phyloP scores from a whole-genome alignment of 345 rosid species.

The Gossypium ekmanianum region DNA sequence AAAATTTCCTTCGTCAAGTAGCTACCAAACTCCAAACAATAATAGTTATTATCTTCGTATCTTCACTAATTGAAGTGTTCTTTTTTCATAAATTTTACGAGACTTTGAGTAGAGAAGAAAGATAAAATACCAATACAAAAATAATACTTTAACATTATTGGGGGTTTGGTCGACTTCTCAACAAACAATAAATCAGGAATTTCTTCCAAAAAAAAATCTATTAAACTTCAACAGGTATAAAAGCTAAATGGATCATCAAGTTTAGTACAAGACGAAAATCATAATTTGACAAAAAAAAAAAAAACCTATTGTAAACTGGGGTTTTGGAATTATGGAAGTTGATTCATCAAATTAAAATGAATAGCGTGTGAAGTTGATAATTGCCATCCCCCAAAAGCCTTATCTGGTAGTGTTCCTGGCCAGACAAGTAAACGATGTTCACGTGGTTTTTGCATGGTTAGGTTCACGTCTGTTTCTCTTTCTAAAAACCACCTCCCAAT shows the following conservation, averaged over 20 bases:
- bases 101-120: no score
- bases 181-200: no score
- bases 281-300: no score
- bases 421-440: conserved; percentile 9
- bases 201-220: no score
- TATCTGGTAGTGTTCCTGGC: not conserved
- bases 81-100: fast-evolving
- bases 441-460: conserved; percentile 9
- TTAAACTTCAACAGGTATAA: no score
- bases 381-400: not conserved
- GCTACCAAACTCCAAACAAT: no score
- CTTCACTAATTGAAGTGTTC: fast-evolving
- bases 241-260: no score
- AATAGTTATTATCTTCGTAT: no score
- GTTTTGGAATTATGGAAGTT: not conserved
- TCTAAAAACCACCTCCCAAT: conserved; percentile 11
- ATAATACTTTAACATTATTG: no score
- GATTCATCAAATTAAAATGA: not conserved
- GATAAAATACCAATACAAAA: no score
- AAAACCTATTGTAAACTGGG: not conserved
- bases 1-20: fast-evolving
- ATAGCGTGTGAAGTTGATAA: not conserved
- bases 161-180: no score
- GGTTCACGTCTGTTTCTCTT: conserved; percentile 6
- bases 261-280: no score